Evolutionary conservation across 2,329 filamentous ascomycete genomes (phyloP), one percentile per base, ranked within the genome.

Genomic region (Fusarium redolens): DNA sequence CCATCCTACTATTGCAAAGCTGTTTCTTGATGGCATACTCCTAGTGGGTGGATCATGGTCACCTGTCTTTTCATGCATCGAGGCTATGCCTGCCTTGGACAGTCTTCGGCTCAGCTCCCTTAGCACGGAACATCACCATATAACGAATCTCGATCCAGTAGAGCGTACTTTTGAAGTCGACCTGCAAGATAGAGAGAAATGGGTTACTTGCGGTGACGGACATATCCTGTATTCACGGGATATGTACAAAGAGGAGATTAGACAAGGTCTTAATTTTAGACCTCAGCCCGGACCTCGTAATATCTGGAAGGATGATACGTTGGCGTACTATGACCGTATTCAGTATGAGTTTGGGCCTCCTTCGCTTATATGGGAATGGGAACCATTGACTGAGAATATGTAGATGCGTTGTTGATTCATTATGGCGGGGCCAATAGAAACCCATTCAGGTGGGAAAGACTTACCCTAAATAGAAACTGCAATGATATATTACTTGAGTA

Each of bases 291-390:
- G 35, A 30, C 25, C 35, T 17, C 22, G 25, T n/a, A 5, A 54
- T 2, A 28, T 54, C 3, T 30, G 33, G 33, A 0, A 14, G 0
- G 50, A 54, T 8, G 1, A 54, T 13, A n/a, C 25, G 4, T 1
- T 17, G 25, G 14, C 13, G 3, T 54, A 54, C 7, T 30, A 9
- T 30, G 7, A 41, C 10, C 25, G 25, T 22, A 1, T 41, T 4
- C 35, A 54, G 25, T 13, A 40, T 18, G 25, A 54, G 7, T 54
- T 18, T 41, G 51, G 51, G 2, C 25, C 51, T 10, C 14, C 51
- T 28, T 30, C 10, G 20, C 2, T 1, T 9, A 1, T 17, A n/a
- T 30, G 35, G 51, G 6, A 12, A 2, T 54, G 51, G 51, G 35
- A 54, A 1, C 25, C 51, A 9, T 54, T 54, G 35, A n/a, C 4